phyloP scores from a whole-genome alignment of 2,329 filamentous ascomycete species.

The Penicillium sp. region DNA sequence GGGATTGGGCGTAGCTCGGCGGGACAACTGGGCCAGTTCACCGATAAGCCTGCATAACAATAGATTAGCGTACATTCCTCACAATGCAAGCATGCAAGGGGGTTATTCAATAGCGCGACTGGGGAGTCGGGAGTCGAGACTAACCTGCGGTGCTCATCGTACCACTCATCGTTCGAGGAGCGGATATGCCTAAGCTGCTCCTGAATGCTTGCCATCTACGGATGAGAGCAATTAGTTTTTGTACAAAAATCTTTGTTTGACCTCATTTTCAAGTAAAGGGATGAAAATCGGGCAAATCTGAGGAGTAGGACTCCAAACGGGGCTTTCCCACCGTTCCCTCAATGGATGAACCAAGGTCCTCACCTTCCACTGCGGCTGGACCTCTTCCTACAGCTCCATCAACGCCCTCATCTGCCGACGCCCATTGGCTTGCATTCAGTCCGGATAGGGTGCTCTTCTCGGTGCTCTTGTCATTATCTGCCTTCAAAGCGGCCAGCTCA shows the following conservation, averaged over 20 bases:
- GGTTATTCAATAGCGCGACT: background rate
- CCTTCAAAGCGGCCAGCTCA: constrained; percentile 40
- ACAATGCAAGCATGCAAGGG: constrained; percentile 4
- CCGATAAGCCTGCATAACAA: constrained; percentile 37
- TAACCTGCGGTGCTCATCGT: constrained; percentile 46
- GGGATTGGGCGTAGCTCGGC: constrained; percentile 31
- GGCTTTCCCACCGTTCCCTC: constrained; percentile 51
- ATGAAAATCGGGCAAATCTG: constrained; percentile 33
- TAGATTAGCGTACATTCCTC: constrained; percentile 7
- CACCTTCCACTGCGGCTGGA: constrained; percentile 45
- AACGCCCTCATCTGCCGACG: constrained; percentile 33
- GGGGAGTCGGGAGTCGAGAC: constrained; percentile 7
- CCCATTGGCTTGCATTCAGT: constrained; percentile 46
- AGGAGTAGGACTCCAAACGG: constrained; percentile 38
- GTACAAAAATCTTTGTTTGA: constrained; percentile 21
- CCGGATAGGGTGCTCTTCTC: constrained; percentile 21
- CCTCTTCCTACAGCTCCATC: constrained; percentile 35
- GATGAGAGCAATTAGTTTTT: constrained; percentile 26
- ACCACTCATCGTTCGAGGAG: constrained; percentile 47
- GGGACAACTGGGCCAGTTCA: constrained; percentile 40
- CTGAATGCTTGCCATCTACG: constrained; percentile 51
- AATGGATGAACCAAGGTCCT: constrained; percentile 51
- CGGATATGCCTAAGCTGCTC: constrained; percentile 50
- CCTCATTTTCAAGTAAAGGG: constrained; percentile 31
- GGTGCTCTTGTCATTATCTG: constrained; percentile 33